These are phyloP conservation scores for Mycena citricolor DNA, from an alignment of 1,284 basidiomycete species.

Conservation along the genomic window DNA sequence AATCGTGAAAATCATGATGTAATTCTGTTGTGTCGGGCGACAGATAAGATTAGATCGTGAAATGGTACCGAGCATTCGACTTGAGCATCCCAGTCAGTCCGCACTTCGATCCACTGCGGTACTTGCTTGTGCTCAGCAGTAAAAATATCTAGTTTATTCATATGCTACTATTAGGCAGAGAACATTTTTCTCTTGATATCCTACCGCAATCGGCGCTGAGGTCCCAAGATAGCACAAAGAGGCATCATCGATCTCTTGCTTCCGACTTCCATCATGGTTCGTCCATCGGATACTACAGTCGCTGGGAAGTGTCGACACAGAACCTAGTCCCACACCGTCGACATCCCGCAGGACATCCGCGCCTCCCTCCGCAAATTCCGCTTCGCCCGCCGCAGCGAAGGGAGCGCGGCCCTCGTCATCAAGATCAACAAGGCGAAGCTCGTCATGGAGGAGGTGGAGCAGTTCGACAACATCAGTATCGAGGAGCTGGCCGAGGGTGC, in stretches of 20 bases:
- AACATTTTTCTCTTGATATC: too few relatives aligned
- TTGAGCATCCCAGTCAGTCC: too few relatives aligned
- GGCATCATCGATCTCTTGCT: slow-evolving; percentile 6
- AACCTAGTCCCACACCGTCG: slow-evolving; percentile 70
- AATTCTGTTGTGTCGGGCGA: too few relatives aligned
- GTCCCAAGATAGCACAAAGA: too few relatives aligned
- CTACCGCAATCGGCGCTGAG: too few relatives aligned
- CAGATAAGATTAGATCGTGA: too few relatives aligned
- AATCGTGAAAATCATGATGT: too few relatives aligned
- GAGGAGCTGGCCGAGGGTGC: slow-evolving; percentile 85
- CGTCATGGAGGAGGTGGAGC: slow-evolving; percentile 80
- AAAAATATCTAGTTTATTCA: too few relatives aligned
- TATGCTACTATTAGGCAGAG: too few relatives aligned
- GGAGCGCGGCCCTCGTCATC: slow-evolving; percentile 77
- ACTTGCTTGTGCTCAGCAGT: too few relatives aligned
- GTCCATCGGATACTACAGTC: slow-evolving; percentile 13
- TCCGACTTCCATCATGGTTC: slow-evolving; percentile 29
- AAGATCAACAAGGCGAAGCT: slow-evolving; percentile 85
- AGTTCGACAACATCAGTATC: slow-evolving; percentile 72
- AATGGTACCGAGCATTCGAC: too few relatives aligned
- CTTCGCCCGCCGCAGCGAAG: slow-evolving; percentile 66
- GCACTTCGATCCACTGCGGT: too few relatives aligned
- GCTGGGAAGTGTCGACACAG: slow-evolving; percentile 48
- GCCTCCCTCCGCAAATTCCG: slow-evolving; percentile 81
- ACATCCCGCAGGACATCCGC: slow-evolving; percentile 78